Conservation (phyloP, 495 filamentous ascomycete species). For the Penicillium bovifimosum region DNA sequence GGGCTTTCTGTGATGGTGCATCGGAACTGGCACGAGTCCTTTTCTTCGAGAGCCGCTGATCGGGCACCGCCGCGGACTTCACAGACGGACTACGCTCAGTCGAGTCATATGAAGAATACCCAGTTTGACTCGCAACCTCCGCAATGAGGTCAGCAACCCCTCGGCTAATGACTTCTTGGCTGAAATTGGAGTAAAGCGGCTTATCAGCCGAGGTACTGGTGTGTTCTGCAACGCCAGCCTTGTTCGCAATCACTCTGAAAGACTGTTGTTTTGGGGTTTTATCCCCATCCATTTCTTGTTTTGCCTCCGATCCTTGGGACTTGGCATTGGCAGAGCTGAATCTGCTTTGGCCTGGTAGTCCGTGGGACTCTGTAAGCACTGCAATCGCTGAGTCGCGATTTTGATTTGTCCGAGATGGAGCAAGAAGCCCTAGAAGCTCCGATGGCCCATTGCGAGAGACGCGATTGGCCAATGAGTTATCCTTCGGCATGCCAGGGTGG, state of each 20-base stretch:
- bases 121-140: neutral
- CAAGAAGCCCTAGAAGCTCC: neutral
- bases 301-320: neutral
- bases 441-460: neutral
- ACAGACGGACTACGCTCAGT: neutral
- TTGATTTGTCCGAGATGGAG: neutral
- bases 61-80: neutral
- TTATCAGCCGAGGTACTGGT: neutral
- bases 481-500: neutral
- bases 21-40: slow-evolving; percentile 9
- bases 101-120: neutral
- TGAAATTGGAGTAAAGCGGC: neutral
- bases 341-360: neutral
- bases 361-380: neutral
- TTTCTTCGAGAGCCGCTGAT: slow-evolving; percentile 7
- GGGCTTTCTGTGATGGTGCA: neutral
- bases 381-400: no score
- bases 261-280: neutral
- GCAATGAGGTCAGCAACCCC: neutral
- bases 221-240: neutral
- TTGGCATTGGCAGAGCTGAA: neutral
- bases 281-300: neutral
- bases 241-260: neutral
- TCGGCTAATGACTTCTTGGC: neutral
- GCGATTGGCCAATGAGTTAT: neutral